phyloP scores from a whole-genome alignment of 306 rosid species.

The Fagus sylvatica region DNA sequence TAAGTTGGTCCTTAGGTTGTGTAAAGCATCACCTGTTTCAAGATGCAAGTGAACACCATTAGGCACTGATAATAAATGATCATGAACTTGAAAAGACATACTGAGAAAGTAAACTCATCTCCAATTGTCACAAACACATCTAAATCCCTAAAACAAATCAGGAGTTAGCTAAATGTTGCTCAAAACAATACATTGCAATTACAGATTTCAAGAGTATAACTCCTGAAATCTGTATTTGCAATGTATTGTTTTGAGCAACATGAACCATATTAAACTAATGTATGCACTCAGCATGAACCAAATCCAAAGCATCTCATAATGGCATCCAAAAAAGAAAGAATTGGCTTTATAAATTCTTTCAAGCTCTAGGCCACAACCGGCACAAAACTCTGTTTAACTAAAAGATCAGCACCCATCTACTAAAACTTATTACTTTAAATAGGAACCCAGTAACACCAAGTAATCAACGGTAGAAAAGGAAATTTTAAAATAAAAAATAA shows the following conservation, averaged over 20 bases:
- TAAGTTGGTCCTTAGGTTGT: constrained; percentile 83
- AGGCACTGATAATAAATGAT: constrained; percentile 15
- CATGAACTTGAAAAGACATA: constrained; percentile 11
- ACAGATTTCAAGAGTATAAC: neutral
- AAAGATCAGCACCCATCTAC: constrained; percentile 6
- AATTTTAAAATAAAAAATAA: constrained; percentile 9
- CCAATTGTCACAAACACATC: constrained; percentile 8
- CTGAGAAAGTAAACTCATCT: neutral
- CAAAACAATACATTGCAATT: constrained; percentile 9
- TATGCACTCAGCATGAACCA: neutral
- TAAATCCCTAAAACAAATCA: constrained; percentile 12
- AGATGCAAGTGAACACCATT: constrained; percentile 25
- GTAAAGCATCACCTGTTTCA: constrained; percentile 91
- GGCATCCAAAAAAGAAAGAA: neutral
- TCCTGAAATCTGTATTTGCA: no score
- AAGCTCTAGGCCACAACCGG: neutral
- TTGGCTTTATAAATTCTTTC: neutral
- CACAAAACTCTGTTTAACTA: neutral
- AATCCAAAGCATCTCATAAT: neutral
- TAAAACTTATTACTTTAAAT: neutral
- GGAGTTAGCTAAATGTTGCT: constrained; percentile 2
- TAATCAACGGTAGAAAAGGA: neutral
- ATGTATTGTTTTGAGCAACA: no score
- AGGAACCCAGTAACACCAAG: neutral
- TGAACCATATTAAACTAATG: neutral